Base-by-base conservation (phyloP, 1,284 basidiomycete species). In the Irpex rosettiformis region DNA sequence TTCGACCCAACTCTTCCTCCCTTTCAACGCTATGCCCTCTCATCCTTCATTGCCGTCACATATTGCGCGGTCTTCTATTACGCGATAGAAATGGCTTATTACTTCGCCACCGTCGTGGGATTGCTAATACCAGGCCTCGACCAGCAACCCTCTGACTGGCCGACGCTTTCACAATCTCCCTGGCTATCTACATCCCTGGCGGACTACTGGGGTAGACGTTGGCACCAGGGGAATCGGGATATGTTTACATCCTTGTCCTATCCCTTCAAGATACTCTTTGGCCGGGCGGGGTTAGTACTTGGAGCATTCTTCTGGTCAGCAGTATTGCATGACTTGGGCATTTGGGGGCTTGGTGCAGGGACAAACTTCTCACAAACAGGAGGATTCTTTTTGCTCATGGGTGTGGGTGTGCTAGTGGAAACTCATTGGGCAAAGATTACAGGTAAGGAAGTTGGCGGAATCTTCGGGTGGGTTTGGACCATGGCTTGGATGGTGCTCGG, bases 271-370 rank as follows among this genome's bases (percentile, higher is more conserved):
- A 18, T 29, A 8, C 18, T 56, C n/a, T 16, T 56, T 18, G 58
- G 58, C 24, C 16, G 58, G 4, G 21, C 18, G 6, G 58, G 49
- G n/a, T 49, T 25, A 11, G 51, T 60, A 7, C 54, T 88, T 11
- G 85, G 84, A 8, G 79, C 78, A 1, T 89, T 89, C 65, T 53
- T 79, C 2, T 62, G 80, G 13, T 88, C 86, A 0, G 84, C 79
- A 2, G 42, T 81, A 2, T 63, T 89, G 16, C 87, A 89, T 60
- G 76, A 82, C 62, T 54, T 78, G 27, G 84, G 81, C 11, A 65
- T 83, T 54, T 85, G 80, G 75, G 83, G 81, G 3, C 81, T 86
- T 79, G 81, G 78, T 1, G 73, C 73, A 5, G 85, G 83, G 16
- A 71, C 72, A 0, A 80, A 86, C 37, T 75, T 79, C 6, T 57